Base-by-base conservation (phyloP, 192 early-diverging fungal genomes). In the Coemansia sp. region DNA sequence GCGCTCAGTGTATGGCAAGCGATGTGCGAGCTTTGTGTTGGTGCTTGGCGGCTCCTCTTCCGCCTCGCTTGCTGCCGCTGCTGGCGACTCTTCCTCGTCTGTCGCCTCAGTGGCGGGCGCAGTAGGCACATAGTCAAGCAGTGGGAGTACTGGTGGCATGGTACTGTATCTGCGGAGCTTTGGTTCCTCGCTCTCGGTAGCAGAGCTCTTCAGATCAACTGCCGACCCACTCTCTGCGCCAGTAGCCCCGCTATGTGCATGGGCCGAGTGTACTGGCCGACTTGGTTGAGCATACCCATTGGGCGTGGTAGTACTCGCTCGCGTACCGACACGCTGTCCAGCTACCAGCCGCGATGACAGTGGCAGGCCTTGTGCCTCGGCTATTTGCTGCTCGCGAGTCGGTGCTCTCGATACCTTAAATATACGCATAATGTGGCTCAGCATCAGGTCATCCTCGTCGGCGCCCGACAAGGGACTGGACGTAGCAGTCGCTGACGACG, bases 321-420 rank as follows among this genome's bases (percentile, higher is more conserved):
- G 57, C 57, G 15, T 36, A 18, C 54, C 54, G 4, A 12, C 54
- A 44, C 57, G 31, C 0, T 57, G 54, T 11, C 57, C 31, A 18
- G 29, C 31, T 34, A 60, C 31, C 12, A 84, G 59, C 5, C 70
- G 73, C 43, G 81, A 84, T 2, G 81, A 75, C 15, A 84, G 64
- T 29, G 81, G 81, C 51, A 84, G 65, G 4, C 81, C 81, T 63
- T 84, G 81, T 16, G 73, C 61, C 63, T 84, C 81, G 29, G 81
- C 81, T 67, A 84, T 40, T 64, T 77, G 76, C 71, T 78, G 81
- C 44, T 67, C 55, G 1, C 64, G 49, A 71, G 44, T 47, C 2
- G 75, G 75, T 40, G 76, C 71, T 16, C 67, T 54, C 6, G 76
- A 72, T 5, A 77, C 71, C 42, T 68, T 67, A 63, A 84, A 84